phyloP scores from a whole-genome alignment of 768 basidiomycete species.

The Psilocybe subaeruginosa region DNA sequence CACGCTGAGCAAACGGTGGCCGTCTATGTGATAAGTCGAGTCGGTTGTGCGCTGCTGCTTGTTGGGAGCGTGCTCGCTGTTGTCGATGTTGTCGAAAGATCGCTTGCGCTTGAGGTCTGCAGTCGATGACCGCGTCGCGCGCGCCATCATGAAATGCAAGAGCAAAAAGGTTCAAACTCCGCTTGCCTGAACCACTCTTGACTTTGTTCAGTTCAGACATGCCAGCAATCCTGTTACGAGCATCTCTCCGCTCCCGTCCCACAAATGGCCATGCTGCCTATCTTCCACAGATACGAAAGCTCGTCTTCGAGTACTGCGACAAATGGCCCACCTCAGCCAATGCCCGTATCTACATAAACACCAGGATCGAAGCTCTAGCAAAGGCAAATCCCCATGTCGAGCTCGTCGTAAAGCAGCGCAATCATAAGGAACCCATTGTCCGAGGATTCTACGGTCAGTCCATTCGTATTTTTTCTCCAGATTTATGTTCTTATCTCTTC shows the following conservation, averaged over 20 bases:
- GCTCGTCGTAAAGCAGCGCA: conserved; percentile 77
- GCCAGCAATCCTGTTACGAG: conserved; percentile 37
- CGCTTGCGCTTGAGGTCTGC: conserved; percentile 67
- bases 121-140: conserved; percentile 73
- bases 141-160: conserved; percentile 58
- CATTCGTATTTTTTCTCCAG: conserved; percentile 11
- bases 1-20: conserved; percentile 22
- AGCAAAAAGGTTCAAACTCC: conserved; percentile 37
- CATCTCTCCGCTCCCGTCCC: conserved; percentile 54
- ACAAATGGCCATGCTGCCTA: conserved; percentile 78
- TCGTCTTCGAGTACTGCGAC: conserved; percentile 90
- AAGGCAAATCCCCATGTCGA: conserved; percentile 81
- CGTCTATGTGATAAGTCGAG: conserved; percentile 18
- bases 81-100: conserved; percentile 33
- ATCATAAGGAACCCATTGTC: conserved; percentile 76
- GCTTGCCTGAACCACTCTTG: conserved; percentile 14
- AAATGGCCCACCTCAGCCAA: conserved; percentile 76
- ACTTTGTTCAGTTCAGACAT: conserved; percentile 15
- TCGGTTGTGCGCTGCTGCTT: conserved; percentile 52
- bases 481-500: conserved; percentile 18
- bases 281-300: conserved; percentile 78
- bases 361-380: conserved; percentile 66
- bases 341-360: conserved; percentile 69
- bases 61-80: conserved; percentile 48
- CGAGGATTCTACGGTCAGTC: conserved; percentile 81